Evolutionary conservation across 2,329 filamentous ascomycete species (phyloP).

Genomic region (Trichoderma sp.): DNA sequence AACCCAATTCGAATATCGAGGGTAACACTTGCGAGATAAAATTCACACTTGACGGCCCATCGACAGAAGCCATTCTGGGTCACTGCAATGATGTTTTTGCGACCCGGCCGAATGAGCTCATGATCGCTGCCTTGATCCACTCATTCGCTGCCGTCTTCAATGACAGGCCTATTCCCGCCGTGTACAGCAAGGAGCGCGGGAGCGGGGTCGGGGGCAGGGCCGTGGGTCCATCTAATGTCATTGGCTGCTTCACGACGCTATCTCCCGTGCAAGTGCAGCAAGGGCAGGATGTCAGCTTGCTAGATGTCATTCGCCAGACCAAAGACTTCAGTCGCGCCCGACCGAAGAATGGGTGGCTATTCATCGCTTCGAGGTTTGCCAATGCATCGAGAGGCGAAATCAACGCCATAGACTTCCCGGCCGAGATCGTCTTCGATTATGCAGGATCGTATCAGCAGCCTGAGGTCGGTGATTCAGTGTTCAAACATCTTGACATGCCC

Average conservation of each 20-base stretch:
- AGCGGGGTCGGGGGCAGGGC: slow-evolving; percentile 24
- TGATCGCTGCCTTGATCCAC: not conserved
- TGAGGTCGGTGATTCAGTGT: not conserved
- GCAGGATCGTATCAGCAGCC: slow-evolving; percentile 28
- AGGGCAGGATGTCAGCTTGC: not conserved
- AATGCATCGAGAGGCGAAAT: not conserved
- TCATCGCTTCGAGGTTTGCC: too few species aligned
- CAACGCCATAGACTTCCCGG: slow-evolving; percentile 28
- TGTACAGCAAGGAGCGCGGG: slow-evolving; percentile 35
- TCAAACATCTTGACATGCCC: not conserved
- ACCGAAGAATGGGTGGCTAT: slow-evolving; percentile 14
- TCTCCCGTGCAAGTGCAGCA: slow-evolving; percentile 24
- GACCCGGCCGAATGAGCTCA: not conserved
- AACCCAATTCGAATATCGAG: not conserved
- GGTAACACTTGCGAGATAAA: not conserved
- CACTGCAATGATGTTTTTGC: not conserved
- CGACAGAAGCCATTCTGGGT: not conserved
- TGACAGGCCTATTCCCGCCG: slow-evolving; percentile 26
- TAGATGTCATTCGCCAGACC: slow-evolving; percentile 20
- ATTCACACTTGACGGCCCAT: not conserved
- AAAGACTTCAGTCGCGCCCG: slow-evolving; percentile 22
- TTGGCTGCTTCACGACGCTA: slow-evolving; percentile 38
- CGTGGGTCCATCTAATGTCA: slow-evolving; percentile 31
- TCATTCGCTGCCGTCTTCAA: slow-evolving; percentile 23
- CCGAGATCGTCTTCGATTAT: slow-evolving; percentile 31